Evolutionary conservation across 176 grass and related monocot genomes (phyloP), one percentile per base, ranked within the genome.

Genomic region (sorghum (Sorghum bicolor)): DNA sequence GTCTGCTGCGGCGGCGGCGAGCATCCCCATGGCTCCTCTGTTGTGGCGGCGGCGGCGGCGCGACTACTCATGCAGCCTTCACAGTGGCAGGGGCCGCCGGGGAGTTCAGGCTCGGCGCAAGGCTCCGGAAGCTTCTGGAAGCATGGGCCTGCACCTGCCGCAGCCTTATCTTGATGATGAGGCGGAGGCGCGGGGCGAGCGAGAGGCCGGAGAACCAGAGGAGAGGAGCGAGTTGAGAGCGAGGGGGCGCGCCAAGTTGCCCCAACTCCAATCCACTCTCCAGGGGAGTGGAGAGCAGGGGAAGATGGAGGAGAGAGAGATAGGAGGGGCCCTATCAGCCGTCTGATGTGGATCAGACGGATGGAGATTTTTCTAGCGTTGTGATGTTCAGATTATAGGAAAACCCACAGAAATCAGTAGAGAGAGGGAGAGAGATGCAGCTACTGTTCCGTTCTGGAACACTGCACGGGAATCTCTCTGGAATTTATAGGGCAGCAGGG

Each of bases 11-110:
- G 77, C 63, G 40, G 72, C 85, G 77, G 81, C 50, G 76, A 82
- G 77, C 91, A 90, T 90, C 78, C 88, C 90, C 83, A 89, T 87
- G 85, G 77, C 41, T 78, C 82, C 75, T 72, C 80, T 80, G 26
- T 38, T 30, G 39, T 41, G 25, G 40, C 87, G 76, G 50, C 82
- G 77, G 75, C 80, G 65, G 85, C 85, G 67, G 63, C 69, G 80
- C 83, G 83, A 90, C 87, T 87, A 92, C 86, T 92, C 91, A 93
- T 90, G 91, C 88, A 93, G 88, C 85, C 72, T 61, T 45, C 57
- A 16, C 39, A 30, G 67, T 2, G 19, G 39, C 67, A 38, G 50
- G 32, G 8, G 53, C 4, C 64, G 81, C 67, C 15, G 22, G 50
- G 14, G 28, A 28, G 65, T 19, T 65, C 33, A 25, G 55, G 29